phyloP scores from a whole-genome alignment of 225 moss, liverwort and hornwort genomes.

The Asterella californica region DNA sequence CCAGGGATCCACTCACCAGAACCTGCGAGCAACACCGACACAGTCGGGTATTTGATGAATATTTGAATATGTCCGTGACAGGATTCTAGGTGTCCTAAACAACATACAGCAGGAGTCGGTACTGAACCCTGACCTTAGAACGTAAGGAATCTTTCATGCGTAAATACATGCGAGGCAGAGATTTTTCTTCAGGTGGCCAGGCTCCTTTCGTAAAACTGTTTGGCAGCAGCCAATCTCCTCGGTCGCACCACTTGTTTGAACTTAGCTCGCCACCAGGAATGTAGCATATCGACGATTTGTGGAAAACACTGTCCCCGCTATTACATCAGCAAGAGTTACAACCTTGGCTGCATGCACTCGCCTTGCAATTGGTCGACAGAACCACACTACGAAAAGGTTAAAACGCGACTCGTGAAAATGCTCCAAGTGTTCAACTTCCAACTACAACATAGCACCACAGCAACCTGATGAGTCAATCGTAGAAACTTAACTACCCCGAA shows the following conservation, averaged over 20 bases:
- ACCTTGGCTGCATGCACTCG: neutral
- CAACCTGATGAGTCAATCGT: slow-evolving; percentile 7
- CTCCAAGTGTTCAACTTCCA: slow-evolving; percentile 11
- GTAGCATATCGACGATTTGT: neutral
- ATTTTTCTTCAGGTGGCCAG: neutral
- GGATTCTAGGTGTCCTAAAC: neutral
- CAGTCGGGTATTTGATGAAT: slow-evolving; percentile 1
- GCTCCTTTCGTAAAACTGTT: neutral
- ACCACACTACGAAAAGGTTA: slow-evolving; percentile 4
- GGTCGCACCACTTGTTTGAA: neutral
- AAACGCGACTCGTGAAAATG: neutral
- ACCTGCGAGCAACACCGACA: neutral
- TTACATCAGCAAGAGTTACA: neutral
- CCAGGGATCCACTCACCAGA: neutral
- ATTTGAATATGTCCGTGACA: neutral
- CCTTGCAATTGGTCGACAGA: slow-evolving; percentile 4
- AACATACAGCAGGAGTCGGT: neutral
- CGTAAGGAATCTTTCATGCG: neutral
- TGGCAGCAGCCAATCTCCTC: neutral
- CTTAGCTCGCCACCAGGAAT: neutral
- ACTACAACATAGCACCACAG: slow-evolving; percentile 17
- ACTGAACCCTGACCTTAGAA: slow-evolving; percentile 3
- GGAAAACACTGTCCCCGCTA: neutral
- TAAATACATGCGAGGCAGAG: neutral
- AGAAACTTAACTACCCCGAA: neutral